Base-by-base conservation (phyloP, 345 rosid genomes). In the Linum trigynum region DNA sequence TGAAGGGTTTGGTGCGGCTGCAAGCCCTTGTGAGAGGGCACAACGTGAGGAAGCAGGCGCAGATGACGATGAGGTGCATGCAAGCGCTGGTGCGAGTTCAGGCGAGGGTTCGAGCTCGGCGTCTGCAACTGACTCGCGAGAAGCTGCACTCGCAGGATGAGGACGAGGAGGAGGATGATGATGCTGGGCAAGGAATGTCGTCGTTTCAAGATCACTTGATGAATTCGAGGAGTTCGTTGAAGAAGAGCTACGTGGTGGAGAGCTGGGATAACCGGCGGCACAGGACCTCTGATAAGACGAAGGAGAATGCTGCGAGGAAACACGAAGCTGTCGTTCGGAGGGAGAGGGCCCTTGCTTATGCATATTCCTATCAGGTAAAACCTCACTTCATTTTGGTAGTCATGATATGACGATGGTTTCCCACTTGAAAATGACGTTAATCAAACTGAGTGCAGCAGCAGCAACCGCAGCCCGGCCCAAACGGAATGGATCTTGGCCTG, bases 41-140 rank as follows among this genome's bases (percentile, higher is more conserved):
- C 69, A 90, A 94, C 60, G 99, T 90, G 65, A 71, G 99, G 3
- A 94, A 90, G 79, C 97, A 91, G 76, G 97, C 99, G 5, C 92
- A 88, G 67, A 94, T 88, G 92, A 90, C 97, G 53, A 88, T 94
- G 96, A 82, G 89, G 67, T 88, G 97, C 75, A 94, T 91, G 99
- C 99, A 94, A 73, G 95, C 99, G 7, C 76, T 91, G 7, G 96
- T 91, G 4, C 90, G 99, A 2, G 96, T 94, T 59, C 99, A 91
- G 69, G 95, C 91, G 17, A 81, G 95, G 75, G 99, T 91, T 9
- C 65, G 92, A 67, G 92, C 95, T 0, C 88, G 92, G 38, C 80
- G 95, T 51, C 85, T 90, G 36, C 92, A 85, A 58, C 56, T 85
- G 64, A 71, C 86, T 75, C 84, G 76, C 16, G 84, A 85, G 43